Evolutionary conservation across 2,329 filamentous ascomycete species (phyloP), one percentile per base, ranked within the genome.

Genomic region (Penicillium fuscoglaucum): DNA sequence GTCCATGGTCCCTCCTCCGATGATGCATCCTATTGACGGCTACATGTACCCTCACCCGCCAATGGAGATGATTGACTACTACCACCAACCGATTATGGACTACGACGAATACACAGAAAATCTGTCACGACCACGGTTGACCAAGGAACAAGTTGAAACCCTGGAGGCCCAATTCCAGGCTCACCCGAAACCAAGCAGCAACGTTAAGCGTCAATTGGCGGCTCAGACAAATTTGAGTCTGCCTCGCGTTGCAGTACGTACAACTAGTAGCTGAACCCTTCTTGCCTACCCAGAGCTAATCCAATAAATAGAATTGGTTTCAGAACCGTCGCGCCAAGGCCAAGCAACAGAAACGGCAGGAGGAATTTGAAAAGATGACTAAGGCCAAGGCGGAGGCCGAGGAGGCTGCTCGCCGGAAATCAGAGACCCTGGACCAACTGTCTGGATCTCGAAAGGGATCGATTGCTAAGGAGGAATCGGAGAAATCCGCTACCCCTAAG

Each of bases 271-370:
- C 37, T 26, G 39, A 3, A n/a, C 13, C 5, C 21, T 13, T 44
- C 35, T 31, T 40, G 6, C 39, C 21, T 9, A 17, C 29, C 29
- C 51, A 26, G 35, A 39, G 51, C 43, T 60, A 57, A 47, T n/a
- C 7, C 44, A 35, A 48, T 67, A 46, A 61, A 43, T 59, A 82
- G 80, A 82, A 82, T 61, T 82, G 80, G 80, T 82, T 81, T 65
- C 80, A 82, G 62, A 82, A 82, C 62, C 76, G 80, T 59, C 76
- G 80, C 47, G 80, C 80, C 56, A 82, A 82, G 64, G 79, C 79
- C 50, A 82, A 81, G 65, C 79, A 82, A 62, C 79, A 82, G 65
- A 80, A 76, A 61, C 72, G 78, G 56, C 78, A 80, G 62, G 78
- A 79, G 65, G 79, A 81, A 66, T 80, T 77, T 55, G 78, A 80